phyloP scores from a whole-genome alignment of 768 basidiomycete genomes.

The Megacollybia marginata region DNA sequence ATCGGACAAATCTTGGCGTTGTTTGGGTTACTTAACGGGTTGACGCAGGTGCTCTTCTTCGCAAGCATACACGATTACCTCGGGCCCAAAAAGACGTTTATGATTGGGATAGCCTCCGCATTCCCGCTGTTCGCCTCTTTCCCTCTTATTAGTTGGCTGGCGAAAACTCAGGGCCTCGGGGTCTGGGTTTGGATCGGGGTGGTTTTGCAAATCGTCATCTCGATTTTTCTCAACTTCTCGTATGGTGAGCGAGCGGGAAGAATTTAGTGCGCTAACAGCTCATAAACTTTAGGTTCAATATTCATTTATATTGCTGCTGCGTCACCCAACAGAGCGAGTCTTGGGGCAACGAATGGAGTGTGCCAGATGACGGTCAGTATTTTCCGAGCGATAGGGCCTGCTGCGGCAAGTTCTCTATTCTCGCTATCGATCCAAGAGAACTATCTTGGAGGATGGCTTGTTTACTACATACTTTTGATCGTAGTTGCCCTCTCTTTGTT shows the following conservation, averaged over 20 bases:
- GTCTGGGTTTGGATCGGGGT: conserved; percentile 41
- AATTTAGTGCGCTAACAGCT: neutral
- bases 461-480: conserved; percentile 37
- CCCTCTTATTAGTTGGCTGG: conserved; percentile 54
- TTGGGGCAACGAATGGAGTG: conserved; percentile 69
- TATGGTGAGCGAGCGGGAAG: conserved; percentile 37
- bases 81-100: conserved; percentile 60
- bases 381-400: conserved; percentile 47
- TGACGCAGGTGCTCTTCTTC: conserved; percentile 64
- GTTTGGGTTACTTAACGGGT: conserved; percentile 57
- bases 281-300: conserved; percentile 43
- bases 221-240: conserved; percentile 42
- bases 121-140: conserved; percentile 51
- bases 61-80: conserved; percentile 48
- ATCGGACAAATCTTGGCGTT: conserved; percentile 61
- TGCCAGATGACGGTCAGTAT: conserved; percentile 37
- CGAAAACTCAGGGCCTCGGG: conserved; percentile 39
- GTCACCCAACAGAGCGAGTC: conserved; percentile 56
- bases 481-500: conserved; percentile 21
- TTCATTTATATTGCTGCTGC: conserved; percentile 66
- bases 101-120: conserved; percentile 38
- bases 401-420: conserved; percentile 55
- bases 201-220: conserved; percentile 38
- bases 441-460: conserved; percentile 48
- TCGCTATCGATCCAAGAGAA: conserved; percentile 52